Base-by-base conservation (phyloP, 164 flowering plant species). In the Vitis rupestris region DNA sequence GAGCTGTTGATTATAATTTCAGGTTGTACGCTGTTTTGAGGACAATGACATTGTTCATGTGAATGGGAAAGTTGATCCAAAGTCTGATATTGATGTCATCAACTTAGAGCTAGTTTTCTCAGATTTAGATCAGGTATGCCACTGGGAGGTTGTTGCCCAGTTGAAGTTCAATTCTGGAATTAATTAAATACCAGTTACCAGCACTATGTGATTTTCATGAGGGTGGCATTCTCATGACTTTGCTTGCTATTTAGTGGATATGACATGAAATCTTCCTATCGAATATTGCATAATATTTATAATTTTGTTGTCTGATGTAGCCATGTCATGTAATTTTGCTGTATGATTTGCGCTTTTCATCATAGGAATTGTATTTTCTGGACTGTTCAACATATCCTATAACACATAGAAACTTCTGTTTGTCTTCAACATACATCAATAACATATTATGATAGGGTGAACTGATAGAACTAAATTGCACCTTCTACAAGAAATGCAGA, bases 1-100 rank as follows among this genome's bases (percentile, higher is more conserved):
- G 3, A 56, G 23, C 27, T 9, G 23, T 2, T 47, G 49, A 44
- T 27, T 61, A 19, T 66, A 55, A 53, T 55, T 66, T 27, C 83
- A 93, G 99, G 99, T 93, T 72, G 99, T 96, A 1, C 93, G 99
- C 44, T 96, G 99, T 82, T 96, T 96, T 83, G 99, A 96, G 78
- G 99, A 96, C 79, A 85, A 86, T 76, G 99, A 96, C 78, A 86
- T 96, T 79, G 76, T 96, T 74, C 99, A 96, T 83, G 99, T 96
- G 64, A 93, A 85, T 84, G 98, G 97, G 48, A 92, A 84, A 84
- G 85, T 96, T 68, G 93, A 96, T 78, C 99, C 99, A 19, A 91
- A 86, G 82, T 82, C 98, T 68, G 97, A 96, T 76, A 87, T 96
- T 75, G 98, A 96, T 74, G 89, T 93, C 51, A 96, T 96, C 79